Percentiles rank a stretch among this genome's conserved stretches.
phyloP scores from a whole-genome alignment of 2,329 filamentous ascomycete species.

The Aspergillus hortae region DNA sequence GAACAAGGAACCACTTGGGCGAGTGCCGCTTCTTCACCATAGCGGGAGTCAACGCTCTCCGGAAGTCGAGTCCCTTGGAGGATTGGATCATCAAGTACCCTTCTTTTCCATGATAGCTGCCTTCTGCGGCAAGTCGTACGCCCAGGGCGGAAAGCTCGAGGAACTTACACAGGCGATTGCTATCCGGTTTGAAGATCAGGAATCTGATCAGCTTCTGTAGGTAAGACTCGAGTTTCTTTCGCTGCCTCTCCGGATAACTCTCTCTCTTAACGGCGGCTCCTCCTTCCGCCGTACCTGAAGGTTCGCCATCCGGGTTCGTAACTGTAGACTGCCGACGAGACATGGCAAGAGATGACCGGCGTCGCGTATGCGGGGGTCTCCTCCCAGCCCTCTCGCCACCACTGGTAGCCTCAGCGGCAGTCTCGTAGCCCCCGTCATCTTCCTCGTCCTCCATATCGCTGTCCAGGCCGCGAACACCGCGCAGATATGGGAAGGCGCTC shows the following conservation, averaged over 20 bases:
- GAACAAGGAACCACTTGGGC: conserved; percentile 96
- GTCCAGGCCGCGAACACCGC: conserved; percentile 73
- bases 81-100: conserved; percentile 90
- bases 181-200: conserved; percentile 94
- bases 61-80: conserved; percentile 81
- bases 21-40: conserved; percentile 78
- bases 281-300: conserved; percentile 29
- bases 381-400: conserved; percentile 59
- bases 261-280: conserved; percentile 45
- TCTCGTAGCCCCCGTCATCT: conserved; percentile 46
- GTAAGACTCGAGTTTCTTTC: conserved; percentile 83
- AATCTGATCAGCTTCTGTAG: conserved; percentile 91
- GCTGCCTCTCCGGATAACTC: conserved; percentile 74
- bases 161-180: conserved; percentile 93
- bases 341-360: conserved; percentile 55
- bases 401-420: conserved; percentile 62
- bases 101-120: conserved; percentile 96
- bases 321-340: conserved; percentile 58
- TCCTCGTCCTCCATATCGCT: conserved; percentile 74
- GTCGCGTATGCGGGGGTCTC: conserved; percentile 39
- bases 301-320: conserved; percentile 36
- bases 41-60: conserved; percentile 72
- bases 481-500: conserved; percentile 83
- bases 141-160: conserved; percentile 91
- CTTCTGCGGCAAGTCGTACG: conserved; percentile 88